Evolutionary conservation across 495 filamentous ascomycete genomes (phyloP).

Genomic region (Aspergillus nidulans): DNA sequence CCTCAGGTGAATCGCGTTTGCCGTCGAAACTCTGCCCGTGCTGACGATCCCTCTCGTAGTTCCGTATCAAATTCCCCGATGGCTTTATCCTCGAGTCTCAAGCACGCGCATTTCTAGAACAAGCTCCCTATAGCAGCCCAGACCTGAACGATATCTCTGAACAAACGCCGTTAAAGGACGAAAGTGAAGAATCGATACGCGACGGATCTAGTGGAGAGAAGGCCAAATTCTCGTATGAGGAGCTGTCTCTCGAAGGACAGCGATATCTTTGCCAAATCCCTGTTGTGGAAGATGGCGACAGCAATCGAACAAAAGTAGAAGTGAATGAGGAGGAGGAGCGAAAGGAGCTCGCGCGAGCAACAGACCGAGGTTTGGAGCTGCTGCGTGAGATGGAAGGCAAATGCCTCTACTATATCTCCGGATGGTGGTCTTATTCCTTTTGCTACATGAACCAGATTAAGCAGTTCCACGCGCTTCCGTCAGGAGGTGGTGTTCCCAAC

Average conservation of each 20-base stretch:
- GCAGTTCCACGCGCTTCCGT: slow-evolving; percentile 84
- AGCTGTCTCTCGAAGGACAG: slow-evolving; percentile 62
- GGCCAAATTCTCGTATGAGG: slow-evolving; percentile 32
- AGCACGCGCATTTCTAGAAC: slow-evolving; percentile 55
- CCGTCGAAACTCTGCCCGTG: background rate
- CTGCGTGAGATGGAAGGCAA: slow-evolving; percentile 78
- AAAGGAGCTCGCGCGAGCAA: slow-evolving; percentile 79
- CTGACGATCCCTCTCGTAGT: slow-evolving; percentile 47
- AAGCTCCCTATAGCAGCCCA: slow-evolving; percentile 16
- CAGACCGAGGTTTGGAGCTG: slow-evolving; percentile 83
- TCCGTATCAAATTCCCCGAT: slow-evolving; percentile 74
- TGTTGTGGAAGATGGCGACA: slow-evolving; percentile 47
- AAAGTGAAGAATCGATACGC: slow-evolving; percentile 9
- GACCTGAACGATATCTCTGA: slow-evolving; percentile 10
- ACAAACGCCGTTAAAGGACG: slow-evolving; percentile 25
- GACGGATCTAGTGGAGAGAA: background rate
- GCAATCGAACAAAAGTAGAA: slow-evolving; percentile 49
- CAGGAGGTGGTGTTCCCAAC: slow-evolving; percentile 58
- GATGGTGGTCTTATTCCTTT: slow-evolving; percentile 97
- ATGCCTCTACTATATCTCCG: slow-evolving; percentile 85
- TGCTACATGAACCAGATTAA: slow-evolving; percentile 85
- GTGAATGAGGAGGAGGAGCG: slow-evolving; percentile 62
- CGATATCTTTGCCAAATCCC: slow-evolving; percentile 86
- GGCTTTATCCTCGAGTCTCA: slow-evolving; percentile 67
- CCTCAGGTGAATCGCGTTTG: slow-evolving; percentile 62